Evolutionary conservation across 345 rosid genomes (phyloP).

Genomic region (Lepidium didymum): DNA sequence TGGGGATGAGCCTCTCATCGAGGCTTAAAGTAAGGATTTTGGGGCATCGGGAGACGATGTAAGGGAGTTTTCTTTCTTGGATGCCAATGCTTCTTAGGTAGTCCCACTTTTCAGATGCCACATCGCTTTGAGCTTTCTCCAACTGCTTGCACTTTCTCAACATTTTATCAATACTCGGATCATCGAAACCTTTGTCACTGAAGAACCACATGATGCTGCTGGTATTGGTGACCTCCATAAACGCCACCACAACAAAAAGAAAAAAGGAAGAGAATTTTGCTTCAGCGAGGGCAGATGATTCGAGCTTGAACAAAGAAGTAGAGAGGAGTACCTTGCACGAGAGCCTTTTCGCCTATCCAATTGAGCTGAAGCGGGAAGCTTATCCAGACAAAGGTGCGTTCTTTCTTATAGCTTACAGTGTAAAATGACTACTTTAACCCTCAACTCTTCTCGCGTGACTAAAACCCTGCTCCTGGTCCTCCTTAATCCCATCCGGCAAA

Average conservation of each 20-base stretch:
- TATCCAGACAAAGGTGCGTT: slow-evolving; percentile 1
- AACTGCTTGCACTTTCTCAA: slow-evolving; percentile 62
- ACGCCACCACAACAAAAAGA: neutral
- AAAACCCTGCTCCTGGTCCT: neutral
- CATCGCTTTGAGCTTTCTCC: slow-evolving; percentile 40
- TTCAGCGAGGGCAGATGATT: slow-evolving; percentile 3
- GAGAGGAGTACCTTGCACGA: slow-evolving; percentile 1
- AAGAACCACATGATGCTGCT: slow-evolving; percentile 60
- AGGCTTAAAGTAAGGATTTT: slow-evolving; percentile 57
- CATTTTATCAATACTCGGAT: slow-evolving; percentile 47
- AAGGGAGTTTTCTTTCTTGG: slow-evolving; percentile 64
- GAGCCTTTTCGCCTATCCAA: slow-evolving; percentile 1
- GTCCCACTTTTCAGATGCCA: slow-evolving; percentile 69
- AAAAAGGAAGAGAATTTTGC: neutral
- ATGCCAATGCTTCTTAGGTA: slow-evolving; percentile 56
- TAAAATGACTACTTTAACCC: neutral
- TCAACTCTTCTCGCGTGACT: neutral
- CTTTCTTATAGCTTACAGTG: neutral
- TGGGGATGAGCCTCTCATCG: slow-evolving; percentile 59
- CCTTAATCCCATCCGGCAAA: neutral
- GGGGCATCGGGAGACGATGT: slow-evolving; percentile 58
- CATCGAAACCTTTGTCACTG: slow-evolving; percentile 56
- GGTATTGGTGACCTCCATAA: slow-evolving; percentile 42
- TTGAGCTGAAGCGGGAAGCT: slow-evolving; percentile 1
- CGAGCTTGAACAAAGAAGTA: slow-evolving; percentile 12